Percentiles rank a stretch among this genome's conserved stretches.
Conservation (phyloP, 768 basidiomycete genomes). For the Lactifluus volemus region DNA sequence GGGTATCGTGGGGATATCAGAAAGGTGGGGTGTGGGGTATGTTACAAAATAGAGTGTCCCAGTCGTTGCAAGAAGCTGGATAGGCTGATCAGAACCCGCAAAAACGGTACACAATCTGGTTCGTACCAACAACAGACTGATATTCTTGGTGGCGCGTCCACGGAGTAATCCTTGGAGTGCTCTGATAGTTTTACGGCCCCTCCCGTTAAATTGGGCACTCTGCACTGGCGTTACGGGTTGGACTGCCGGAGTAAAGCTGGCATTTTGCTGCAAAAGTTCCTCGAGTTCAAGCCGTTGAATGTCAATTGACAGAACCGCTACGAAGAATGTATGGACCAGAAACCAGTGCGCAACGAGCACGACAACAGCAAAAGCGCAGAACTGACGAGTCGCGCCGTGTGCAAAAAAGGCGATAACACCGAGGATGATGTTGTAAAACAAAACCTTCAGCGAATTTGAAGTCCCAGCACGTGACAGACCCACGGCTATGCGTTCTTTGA, state of each 20-base stretch:
- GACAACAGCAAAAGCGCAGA: slow-evolving; percentile 89
- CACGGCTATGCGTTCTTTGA: slow-evolving; percentile 86
- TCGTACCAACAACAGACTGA: slow-evolving; percentile 70
- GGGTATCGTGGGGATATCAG: slow-evolving; percentile 15
- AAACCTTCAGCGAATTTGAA: slow-evolving; percentile 86
- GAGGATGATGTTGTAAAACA: slow-evolving; percentile 76
- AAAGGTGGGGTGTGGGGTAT: slow-evolving; percentile 32
- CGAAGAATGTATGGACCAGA: slow-evolving; percentile 91
- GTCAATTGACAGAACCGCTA: slow-evolving; percentile 92
- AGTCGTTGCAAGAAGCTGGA: slow-evolving; percentile 68
- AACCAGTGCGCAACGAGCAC: slow-evolving; percentile 97
- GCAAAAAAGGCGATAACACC: slow-evolving; percentile 68
- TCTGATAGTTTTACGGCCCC: slow-evolving; percentile 36
- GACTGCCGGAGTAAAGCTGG: slow-evolving; percentile 42
- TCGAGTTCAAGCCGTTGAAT: slow-evolving; percentile 90
- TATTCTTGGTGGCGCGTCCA: slow-evolving; percentile 65
- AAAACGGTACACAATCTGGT: not conserved
- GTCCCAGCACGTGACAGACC: slow-evolving; percentile 86
- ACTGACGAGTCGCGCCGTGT: slow-evolving; percentile 78
- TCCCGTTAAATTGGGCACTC: slow-evolving; percentile 27
- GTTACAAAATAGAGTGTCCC: slow-evolving; percentile 69
- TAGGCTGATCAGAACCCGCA: not conserved
- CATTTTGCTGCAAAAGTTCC: slow-evolving; percentile 73
- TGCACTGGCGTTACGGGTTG: slow-evolving; percentile 21
- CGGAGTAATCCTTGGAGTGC: slow-evolving; percentile 42